Evolutionary conservation across 164 flowering plant genomes (phyloP), one percentile per base, ranked within the genome.

Genomic region (Cinnamomum micranthum): DNA sequence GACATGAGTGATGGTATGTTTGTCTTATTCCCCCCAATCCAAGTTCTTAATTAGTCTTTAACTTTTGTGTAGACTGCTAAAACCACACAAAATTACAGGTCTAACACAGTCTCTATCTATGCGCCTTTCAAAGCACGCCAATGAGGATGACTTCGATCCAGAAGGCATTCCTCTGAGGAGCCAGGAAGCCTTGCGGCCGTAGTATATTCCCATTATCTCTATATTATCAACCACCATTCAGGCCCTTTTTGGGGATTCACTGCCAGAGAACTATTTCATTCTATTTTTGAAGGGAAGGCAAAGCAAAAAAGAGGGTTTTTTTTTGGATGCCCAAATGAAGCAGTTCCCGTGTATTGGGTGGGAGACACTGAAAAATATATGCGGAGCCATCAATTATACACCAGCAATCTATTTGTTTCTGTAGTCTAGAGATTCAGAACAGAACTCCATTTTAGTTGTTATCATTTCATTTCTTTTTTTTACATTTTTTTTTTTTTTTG

Each of bases 1-100:
- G 93, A 91, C 81, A 84, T 89, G 93, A 80, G 71, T 71, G 88
- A 88, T 52, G 87, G 88, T 88, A 79, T 51, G 79, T 69, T 60
- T 20, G 4, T 41, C 50, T 60, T 4, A 15, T 55, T 28, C 10
- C 66, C 22, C 28, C 1, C 28, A n/a, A 4, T 14, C 63, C 63
- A 13, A 59, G 19, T 59, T 59, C 63, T 59, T 59, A 17, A 17
- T 41, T 41, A 41, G 47, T 41, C 47, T 41, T 35, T 1, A 11
- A 41, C 47, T 41, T 41, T 41, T 41, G 11, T 41, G 10, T 41
- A 41, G 47, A 41, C 47, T 41, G 47, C 47, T 41, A 41, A 41
- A 41, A 41, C 47, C 47, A 41, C 10, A 22, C 2, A 20, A 28
- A 20, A 17, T 17, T 69, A 69, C 79, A 80, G 80, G 80, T 64